Base-by-base conservation (phyloP, 1,139 yeast genomes). In the Pichia sp. region DNA sequence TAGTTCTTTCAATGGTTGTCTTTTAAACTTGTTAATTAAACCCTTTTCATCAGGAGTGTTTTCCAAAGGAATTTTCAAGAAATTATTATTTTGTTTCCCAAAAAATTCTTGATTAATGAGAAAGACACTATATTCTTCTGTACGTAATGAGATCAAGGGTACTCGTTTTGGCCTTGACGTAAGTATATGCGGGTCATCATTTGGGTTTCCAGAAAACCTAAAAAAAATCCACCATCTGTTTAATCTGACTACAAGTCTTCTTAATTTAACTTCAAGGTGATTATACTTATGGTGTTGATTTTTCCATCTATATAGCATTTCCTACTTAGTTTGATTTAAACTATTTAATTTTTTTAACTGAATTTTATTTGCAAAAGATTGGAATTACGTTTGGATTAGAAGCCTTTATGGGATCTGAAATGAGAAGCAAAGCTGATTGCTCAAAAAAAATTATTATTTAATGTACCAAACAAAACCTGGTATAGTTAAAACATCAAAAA, bases 181-280 rank as follows among this genome's bases (percentile, higher is more conserved):
- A 12, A 74, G 63, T 4, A 74, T 65, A 25, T 66, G 55, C 1
- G 72, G 71, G 47, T 69, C 66, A 27, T 59, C 59, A 33, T 65
- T 45, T 6, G 59, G 59, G 35, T 55, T 47, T 12, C 53, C 53
- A 4, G 45, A 40, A 24, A 50, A 47, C 8, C 51, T 57, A 30
- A 64, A 58, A 55, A 67, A 69, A 56, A 74, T 73, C 61, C 69
- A 71, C 53, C 65, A 65, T 42, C 69, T 73, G 42, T 67, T 63
- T 43, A 67, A 65, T 41, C 67, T 69, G 25, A 72, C 64, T 40
- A 61, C 60, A 16, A 64, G 56, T 47, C 68, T 69, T 37, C 40
- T 49, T 3, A 48, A 22, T 20, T 40, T 38, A 11, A 48, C 35
- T 5, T 51, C 41, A 5, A 48, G 9, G 3, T 28, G 41, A 9